These are phyloP conservation scores for Hanseniaspora mollemarum DNA, from an alignment of 805 yeast species.

Conservation along the genomic window DNA sequence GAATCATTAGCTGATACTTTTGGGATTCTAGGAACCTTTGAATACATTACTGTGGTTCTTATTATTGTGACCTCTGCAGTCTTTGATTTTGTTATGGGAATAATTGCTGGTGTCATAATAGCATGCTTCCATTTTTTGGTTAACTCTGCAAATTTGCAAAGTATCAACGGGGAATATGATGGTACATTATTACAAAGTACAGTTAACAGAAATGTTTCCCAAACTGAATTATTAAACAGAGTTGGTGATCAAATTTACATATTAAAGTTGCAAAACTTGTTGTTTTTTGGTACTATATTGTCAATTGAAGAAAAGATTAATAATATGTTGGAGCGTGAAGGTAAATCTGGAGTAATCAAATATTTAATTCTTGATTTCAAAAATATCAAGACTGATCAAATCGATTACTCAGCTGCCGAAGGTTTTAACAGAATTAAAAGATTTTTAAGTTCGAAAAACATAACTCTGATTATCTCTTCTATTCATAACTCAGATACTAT, in stretches of 20 bases:
- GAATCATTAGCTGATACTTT: slow-evolving; percentile 80
- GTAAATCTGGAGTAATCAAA: slow-evolving; percentile 46
- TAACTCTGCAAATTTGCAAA: slow-evolving; percentile 75
- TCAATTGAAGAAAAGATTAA: slow-evolving; percentile 73
- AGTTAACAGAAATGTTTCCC: slow-evolving; percentile 80
- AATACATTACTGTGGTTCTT: slow-evolving; percentile 69
- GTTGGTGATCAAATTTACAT: slow-evolving; percentile 88
- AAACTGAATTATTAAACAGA: slow-evolving; percentile 68
- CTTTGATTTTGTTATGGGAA: slow-evolving; percentile 89
- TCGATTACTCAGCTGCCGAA: slow-evolving; percentile 93
- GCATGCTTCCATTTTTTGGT: slow-evolving; percentile 95
- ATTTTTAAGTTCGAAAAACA: slow-evolving; percentile 53
- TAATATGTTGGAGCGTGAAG: slow-evolving; percentile 45
- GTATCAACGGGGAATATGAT: slow-evolving; percentile 68
- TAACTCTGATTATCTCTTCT: slow-evolving; percentile 68
- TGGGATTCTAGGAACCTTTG: slow-evolving; percentile 63
- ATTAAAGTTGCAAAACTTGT: slow-evolving; percentile 72
- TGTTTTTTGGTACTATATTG: slow-evolving; percentile 92
- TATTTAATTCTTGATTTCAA: slow-evolving; percentile 77
- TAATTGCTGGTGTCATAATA: slow-evolving; percentile 74
- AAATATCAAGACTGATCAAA: slow-evolving; percentile 52
- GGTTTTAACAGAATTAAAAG: slow-evolving; percentile 82
- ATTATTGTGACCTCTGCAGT: slow-evolving; percentile 94
- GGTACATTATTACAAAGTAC: slow-evolving; percentile 87
- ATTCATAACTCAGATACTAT: slow-evolving; percentile 56